Conservation (phyloP, 208 protist species). For the Leishmania gerbilli region DNA sequence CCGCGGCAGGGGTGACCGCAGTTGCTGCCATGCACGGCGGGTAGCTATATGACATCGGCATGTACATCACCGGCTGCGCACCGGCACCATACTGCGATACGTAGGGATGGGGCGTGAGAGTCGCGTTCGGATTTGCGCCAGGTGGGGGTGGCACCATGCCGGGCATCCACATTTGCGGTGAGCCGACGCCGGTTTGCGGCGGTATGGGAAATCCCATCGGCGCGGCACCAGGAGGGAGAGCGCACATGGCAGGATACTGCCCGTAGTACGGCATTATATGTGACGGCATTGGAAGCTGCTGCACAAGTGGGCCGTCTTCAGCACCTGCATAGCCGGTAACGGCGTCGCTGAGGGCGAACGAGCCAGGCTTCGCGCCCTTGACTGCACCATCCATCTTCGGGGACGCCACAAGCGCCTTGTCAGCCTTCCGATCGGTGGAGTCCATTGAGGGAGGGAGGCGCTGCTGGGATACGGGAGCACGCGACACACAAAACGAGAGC, state of each 20-base stretch:
- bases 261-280: conserved; percentile 29
- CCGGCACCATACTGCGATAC: conserved; percentile 18
- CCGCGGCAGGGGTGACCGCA: conserved; percentile 11
- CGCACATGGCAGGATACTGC: conserved; percentile 33
- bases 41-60: conserved; percentile 34
- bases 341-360: background rate
- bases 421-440: conserved; percentile 7
- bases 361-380: conserved; percentile 11
- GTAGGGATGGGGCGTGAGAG: conserved; percentile 21
- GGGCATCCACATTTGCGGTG: conserved; percentile 33
- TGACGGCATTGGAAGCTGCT: conserved; percentile 20
- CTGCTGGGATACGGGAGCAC: background rate
- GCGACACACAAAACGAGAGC: background rate
- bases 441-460: conserved; percentile 14
- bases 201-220: conserved; percentile 25
- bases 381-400: conserved; percentile 7
- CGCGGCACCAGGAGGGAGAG: conserved; percentile 13
- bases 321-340: conserved; percentile 12
- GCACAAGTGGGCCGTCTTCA: conserved; percentile 1
- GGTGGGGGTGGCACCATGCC: conserved; percentile 24
- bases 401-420: conserved; percentile 12
- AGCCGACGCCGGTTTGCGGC: conserved; percentile 4
- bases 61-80: conserved; percentile 35
- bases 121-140: background rate
- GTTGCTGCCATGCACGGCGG: conserved; percentile 36